Evolutionary conservation across 768 basidiomycete species (phyloP).

Genomic region (Tricholomella constricta): DNA sequence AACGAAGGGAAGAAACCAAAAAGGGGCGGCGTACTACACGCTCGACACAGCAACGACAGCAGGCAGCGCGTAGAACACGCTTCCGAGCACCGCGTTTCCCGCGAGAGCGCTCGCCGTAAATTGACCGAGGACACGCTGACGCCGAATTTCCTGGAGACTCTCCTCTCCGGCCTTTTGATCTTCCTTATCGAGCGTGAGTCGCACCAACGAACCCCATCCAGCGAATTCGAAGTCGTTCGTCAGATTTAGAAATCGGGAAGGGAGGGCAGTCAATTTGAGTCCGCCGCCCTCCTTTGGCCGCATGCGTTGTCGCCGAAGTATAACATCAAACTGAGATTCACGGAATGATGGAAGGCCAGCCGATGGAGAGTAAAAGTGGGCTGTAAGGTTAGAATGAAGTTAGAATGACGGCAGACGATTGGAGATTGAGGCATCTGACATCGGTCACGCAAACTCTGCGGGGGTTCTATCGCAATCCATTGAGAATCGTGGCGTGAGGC

Average conservation of each 20-base stretch:
- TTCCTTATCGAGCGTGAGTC: slow-evolving; percentile 45
- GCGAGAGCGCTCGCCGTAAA: slow-evolving; percentile 67
- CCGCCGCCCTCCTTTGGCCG: slow-evolving; percentile 47
- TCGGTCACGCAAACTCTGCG: slow-evolving; percentile 8
- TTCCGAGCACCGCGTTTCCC: slow-evolving; percentile 67
- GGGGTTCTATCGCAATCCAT: slow-evolving; percentile 30
- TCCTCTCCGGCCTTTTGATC: slow-evolving; percentile 40
- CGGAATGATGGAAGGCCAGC: slow-evolving; percentile 38
- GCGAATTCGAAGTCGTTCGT: slow-evolving; percentile 70
- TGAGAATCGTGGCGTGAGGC: neutral
- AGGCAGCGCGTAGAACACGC: slow-evolving; percentile 71
- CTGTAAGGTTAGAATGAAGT: neutral
- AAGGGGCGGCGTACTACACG: slow-evolving; percentile 52
- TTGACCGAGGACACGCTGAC: slow-evolving; percentile 54
- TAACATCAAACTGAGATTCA: slow-evolving; percentile 53
- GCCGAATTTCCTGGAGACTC: slow-evolving; percentile 28
- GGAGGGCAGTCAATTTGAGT: slow-evolving; percentile 40
- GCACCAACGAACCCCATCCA: slow-evolving; percentile 62
- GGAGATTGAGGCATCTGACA: neutral
- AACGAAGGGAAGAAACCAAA: neutral
- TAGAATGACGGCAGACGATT: neutral
- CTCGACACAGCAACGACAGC: slow-evolving; percentile 60
- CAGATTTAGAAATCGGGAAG: slow-evolving; percentile 65
- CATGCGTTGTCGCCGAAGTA: slow-evolving; percentile 60
- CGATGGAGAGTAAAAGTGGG: neutral